These are phyloP conservation scores for Wakefieldia striispora DNA, from an alignment of 768 basidiomycete genomes.

Conservation along the genomic window DNA sequence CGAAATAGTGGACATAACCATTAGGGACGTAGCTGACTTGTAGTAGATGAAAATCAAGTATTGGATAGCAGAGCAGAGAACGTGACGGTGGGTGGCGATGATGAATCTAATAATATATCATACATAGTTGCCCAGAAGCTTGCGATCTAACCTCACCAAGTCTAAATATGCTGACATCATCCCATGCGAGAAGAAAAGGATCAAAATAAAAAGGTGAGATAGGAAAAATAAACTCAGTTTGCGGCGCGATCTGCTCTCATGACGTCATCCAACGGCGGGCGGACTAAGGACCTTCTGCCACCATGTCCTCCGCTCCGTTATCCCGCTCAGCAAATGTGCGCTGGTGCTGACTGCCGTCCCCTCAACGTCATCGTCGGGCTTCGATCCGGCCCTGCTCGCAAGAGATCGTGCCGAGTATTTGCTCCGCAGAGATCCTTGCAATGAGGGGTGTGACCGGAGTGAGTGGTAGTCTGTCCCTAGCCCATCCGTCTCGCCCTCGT, in stretches of 20 bases:
- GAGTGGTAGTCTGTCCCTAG: constrained; percentile 31
- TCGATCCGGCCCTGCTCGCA: constrained; percentile 7
- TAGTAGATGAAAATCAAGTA: too few relatives aligned
- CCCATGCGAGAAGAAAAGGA: not conserved
- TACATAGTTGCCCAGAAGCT: not conserved
- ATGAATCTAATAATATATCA: not conserved
- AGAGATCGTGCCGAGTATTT: constrained; percentile 20
- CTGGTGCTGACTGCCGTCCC: constrained; percentile 1
- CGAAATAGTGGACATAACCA: too few relatives aligned
- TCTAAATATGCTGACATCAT: not conserved
- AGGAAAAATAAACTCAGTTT: not conserved
- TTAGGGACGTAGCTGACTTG: too few relatives aligned
- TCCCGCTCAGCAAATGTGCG: not conserved
- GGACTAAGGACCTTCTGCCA: constrained; percentile 31
- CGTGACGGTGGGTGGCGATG: not conserved
- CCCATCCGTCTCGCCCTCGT: constrained; percentile 7
- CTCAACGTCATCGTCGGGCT: not conserved
- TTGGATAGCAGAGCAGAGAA: not conserved
- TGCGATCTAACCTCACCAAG: not conserved
- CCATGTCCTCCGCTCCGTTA: constrained; percentile 27
- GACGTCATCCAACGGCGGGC: constrained; percentile 10
- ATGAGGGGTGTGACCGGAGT: constrained; percentile 24
- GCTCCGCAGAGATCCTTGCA: constrained; percentile 22
- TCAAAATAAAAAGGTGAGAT: not conserved
- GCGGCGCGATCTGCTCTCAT: too few relatives aligned